Conservation (phyloP, 73 alveolate genomes). For the Stentor roeselii region DNA sequence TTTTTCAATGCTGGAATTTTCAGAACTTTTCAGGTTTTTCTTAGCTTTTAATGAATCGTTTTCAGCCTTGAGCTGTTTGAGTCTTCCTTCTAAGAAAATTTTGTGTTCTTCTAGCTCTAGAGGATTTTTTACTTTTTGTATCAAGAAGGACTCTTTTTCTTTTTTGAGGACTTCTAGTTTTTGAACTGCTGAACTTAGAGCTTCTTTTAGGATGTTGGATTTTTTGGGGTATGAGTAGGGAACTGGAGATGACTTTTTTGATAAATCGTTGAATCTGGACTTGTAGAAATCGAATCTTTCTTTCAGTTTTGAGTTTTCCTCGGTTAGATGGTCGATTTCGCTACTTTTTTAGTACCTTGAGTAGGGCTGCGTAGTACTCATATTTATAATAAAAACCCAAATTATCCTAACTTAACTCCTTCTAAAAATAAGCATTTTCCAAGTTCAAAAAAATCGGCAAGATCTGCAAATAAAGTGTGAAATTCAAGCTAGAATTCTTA, state of each 20-base stretch:
- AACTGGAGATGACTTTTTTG: not conserved
- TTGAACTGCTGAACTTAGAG: not conserved
- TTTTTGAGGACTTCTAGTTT: not conserved
- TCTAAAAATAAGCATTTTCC: too few species aligned
- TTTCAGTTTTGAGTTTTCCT: not conserved
- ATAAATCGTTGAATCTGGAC: not conserved
- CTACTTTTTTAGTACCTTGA: too few species aligned
- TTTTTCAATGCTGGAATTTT: not conserved
- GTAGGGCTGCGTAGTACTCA: too few species aligned
- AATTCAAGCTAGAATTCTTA: too few species aligned
- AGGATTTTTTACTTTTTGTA: too few species aligned
- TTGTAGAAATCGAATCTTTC: not conserved
- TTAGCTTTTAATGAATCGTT: not conserved
- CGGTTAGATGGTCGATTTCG: not conserved
- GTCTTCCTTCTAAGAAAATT: not conserved
- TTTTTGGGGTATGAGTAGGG: not conserved
- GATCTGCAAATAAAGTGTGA: not conserved
- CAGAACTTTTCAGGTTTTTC: not conserved
- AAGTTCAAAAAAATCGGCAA: too few species aligned
- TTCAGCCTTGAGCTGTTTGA: not conserved
- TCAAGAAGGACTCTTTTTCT: not conserved
- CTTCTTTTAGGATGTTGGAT: not conserved
- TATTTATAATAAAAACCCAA: too few species aligned
- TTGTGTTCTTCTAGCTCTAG: not conserved
- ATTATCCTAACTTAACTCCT: too few species aligned